Evolutionary conservation across 2,329 filamentous ascomycete species (phyloP), one percentile per base, ranked within the genome.

Genomic region (Epicoccum sorghinum): DNA sequence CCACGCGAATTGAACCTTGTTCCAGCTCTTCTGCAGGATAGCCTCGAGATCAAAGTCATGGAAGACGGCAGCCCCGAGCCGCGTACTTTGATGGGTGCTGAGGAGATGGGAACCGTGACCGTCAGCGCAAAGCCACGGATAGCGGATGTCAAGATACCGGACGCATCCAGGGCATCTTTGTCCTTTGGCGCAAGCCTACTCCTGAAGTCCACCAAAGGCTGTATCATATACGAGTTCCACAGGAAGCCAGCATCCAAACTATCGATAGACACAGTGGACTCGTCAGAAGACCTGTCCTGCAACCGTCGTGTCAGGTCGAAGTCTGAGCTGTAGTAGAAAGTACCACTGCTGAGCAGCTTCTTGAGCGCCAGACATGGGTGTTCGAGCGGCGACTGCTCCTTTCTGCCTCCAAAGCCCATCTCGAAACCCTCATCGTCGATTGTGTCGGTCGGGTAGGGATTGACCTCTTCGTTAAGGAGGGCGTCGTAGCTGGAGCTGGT

Each of bases 191-290:
- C 84, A 41, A 99, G 82, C 14, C 90, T 85, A 27, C 89, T 92
- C 38, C 95, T 87, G 72, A 99, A 98, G 72, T 92, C 85, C 27
- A 97, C 88, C 48, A 99, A 81, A 4, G 95, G 93, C 60, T 89
- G 88, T 66, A 99, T 96, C 92, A 99, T 97, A 77, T 96, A 97
- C 3, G 91, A 96, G 71, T 99, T 99, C 95, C 95, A 99, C 14
- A 99, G 78, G 71, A 96, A 97, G 1, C 90, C 89, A 67, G 92
- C 89, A 73, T 99, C 92, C 58, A 98, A 87, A 68, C 91, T 95
- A 71, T 96, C 92, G 57, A 97, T 91, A 59, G 96, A 90, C 59
- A 98, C 93, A 0, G 89, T 87, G 39, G 87, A 83, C 18, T 86
- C 86, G 70, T 93, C 91, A 52, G 89, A 85, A 12, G 88, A 86